Evolutionary conservation across 768 basidiomycete species (phyloP), one percentile per base, ranked within the genome.

Genomic region (Termitomyces sp.): DNA sequence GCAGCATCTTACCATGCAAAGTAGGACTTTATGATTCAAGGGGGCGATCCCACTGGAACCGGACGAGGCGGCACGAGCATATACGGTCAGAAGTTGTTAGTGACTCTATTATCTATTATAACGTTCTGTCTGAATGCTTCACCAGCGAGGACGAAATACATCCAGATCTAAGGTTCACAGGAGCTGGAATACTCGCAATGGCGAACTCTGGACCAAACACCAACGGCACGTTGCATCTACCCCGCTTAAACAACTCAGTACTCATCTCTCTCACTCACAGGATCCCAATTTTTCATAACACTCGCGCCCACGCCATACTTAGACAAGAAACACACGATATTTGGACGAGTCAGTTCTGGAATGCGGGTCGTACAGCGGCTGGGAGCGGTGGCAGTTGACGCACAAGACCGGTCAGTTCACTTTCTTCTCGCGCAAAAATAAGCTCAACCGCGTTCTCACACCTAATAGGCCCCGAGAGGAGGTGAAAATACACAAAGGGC

Each of bases 1-100:
- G 13, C 24, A 22, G 10, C 57, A 6, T 13, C 36, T 53, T 34
- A 60, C 18, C 10, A 4, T 29, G 18, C 9, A 10, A 34, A 55
- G 22, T 65, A 95, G 88, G 94, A 95, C 68, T 98, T 98, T 67
- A 98, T 98, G 96, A 86, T 97, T 16, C 96, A 99, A 75, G 87
- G 84, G 29, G 96, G 95, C 42, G 94, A 96, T 69, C 96, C 95
- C 12, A 96, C 94, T 16, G 96, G 96, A 26, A 98, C 96, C 1
- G 96, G 96, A 27, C 77, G 91, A 65, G 95, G 96, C 34, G 91
- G 92, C 41, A 90, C 88, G 27, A 92, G 92, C 64, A 92, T 92
- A 61, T 93, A 90, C 64, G 92, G 90, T 44, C 88, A 86, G 67
- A 92, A 87, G 73, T 98, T 92, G 89, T 90, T 65, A 59, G 86